Base-by-base conservation (phyloP, 179 eudicot genomes). In the Spergularia azorica region DNA sequence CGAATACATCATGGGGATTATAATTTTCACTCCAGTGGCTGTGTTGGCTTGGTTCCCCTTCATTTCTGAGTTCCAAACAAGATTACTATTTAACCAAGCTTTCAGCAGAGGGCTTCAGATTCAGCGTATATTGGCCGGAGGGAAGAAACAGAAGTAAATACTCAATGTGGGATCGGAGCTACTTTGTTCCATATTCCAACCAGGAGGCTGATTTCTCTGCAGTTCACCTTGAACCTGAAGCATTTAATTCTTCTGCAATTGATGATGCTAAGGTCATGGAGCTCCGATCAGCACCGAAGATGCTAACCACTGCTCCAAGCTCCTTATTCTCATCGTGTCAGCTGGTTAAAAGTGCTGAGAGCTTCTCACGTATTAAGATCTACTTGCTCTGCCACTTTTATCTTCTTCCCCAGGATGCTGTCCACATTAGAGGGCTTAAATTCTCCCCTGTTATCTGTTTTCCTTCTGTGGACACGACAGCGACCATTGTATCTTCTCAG, bases 61-160 rank as follows among this genome's bases (percentile, higher is more conserved):
- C 75, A 91, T 96, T 50, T 80, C 95, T 2, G 98, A 94, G 56
- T 96, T 96, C 90, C 98, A 96, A 73, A 94, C 98, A 0, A 85
- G 97, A 83, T 86, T 96, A 64, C 90, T 96, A 32, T 96, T 96
- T 89, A 96, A 96, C 87, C 99, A 96, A 78, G 99, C 99, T 71
- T 95, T 95, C 85, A 95, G 98, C 85, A 83, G 99, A 84, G 99
- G 99, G 36, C 90, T 95, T 43, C 99, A 95, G 80, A 95, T 95
- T 83, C 98, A 91, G 79, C 94, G 98, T 77, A 93, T 95, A 71
- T 91, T 95, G 10, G 88, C 98, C 32, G 99, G 99, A 83, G 97
- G 98, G 60, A 95, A 88, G 87, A 88, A 86, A 80, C 77, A 95
- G 83, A 91, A 91, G 60, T 83, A 74, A 71, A 16, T 43, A n/a